A percentile compares a stretch with the other conserved stretches of the same genome.
Conservation (phyloP, 768 basidiomycete genomes). For the Tricholoma hemisulphureum region DNA sequence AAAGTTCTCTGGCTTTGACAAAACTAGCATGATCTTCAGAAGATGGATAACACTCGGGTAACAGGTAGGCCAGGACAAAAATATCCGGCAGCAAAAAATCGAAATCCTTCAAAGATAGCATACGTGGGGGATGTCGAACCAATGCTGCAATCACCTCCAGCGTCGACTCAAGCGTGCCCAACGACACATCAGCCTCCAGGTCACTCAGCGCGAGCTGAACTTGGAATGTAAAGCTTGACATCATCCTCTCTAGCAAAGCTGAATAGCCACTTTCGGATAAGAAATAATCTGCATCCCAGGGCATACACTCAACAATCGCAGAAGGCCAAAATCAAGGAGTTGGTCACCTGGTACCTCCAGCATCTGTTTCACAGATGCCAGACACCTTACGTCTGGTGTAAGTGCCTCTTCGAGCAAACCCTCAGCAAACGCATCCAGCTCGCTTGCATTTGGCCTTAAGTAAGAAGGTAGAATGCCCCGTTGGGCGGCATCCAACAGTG, state of each 20-base stretch:
- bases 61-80: slow-evolving; percentile 48
- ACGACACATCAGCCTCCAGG: slow-evolving; percentile 14
- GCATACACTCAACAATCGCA: slow-evolving; percentile 8
- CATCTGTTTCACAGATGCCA: slow-evolving; percentile 37
- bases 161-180: slow-evolving; percentile 23
- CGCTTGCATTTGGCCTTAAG: slow-evolving; percentile 41
- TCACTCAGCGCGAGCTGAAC: slow-evolving; percentile 34
- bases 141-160: slow-evolving; percentile 35
- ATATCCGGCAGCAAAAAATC: slow-evolving; percentile 39
- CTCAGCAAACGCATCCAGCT: slow-evolving; percentile 46
- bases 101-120: slow-evolving; percentile 10
- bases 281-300: slow-evolving; percentile 31
- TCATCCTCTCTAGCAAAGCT: slow-evolving; percentile 31
- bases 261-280: slow-evolving; percentile 33
- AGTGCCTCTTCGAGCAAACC: slow-evolving; percentile 39
- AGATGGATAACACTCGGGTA: slow-evolving; percentile 35
- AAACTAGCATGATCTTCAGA: slow-evolving; percentile 21
- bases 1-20: slow-evolving; percentile 31
- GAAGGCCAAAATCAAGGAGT: not conserved
- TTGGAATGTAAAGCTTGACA: slow-evolving; percentile 34
- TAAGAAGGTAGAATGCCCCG: slow-evolving; percentile 40
- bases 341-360: slow-evolving; percentile 39
- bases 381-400: slow-evolving; percentile 24
- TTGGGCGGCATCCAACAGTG: slow-evolving; percentile 43
- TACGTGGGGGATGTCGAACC: slow-evolving; percentile 17